phyloP scores from a whole-genome alignment of 2,329 filamentous ascomycete genomes.

The Phaeoacremonium minimum region DNA sequence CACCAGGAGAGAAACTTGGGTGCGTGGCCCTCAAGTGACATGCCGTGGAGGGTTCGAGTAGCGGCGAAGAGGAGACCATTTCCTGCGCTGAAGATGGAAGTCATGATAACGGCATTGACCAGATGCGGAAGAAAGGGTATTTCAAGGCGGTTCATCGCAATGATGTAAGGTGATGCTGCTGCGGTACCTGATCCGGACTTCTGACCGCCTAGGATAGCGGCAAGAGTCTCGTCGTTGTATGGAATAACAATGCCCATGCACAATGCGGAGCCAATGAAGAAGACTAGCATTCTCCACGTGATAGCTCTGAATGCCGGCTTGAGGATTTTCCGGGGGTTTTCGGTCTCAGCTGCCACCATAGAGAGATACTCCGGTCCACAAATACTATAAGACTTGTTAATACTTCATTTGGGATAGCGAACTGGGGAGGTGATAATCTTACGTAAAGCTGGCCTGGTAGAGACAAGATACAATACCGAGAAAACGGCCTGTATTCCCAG shows the following conservation, averaged over 20 bases:
- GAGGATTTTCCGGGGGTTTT: slow-evolving; percentile 53
- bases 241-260: slow-evolving; percentile 59
- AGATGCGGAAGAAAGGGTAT: slow-evolving; percentile 52
- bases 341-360: slow-evolving; percentile 46
- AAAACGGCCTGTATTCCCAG: slow-evolving; percentile 52
- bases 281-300: slow-evolving; percentile 60
- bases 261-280: slow-evolving; percentile 64
- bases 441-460: slow-evolving; percentile 53
- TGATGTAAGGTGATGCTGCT: slow-evolving; percentile 51
- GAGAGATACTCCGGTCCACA: slow-evolving; percentile 58
- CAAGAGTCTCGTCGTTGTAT: slow-evolving; percentile 51
- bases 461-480: slow-evolving; percentile 61
- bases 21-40: slow-evolving; percentile 53
- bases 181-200: slow-evolving; percentile 43
- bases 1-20: slow-evolving; percentile 47
- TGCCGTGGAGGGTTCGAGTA: slow-evolving; percentile 55
- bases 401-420: no score
- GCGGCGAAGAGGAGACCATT: slow-evolving; percentile 60
- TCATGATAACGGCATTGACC: slow-evolving; percentile 58
- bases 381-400: slow-evolving; percentile 56
- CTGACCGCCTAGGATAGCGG: slow-evolving; percentile 44
- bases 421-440: not conserved
- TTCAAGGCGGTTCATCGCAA: slow-evolving; percentile 53
- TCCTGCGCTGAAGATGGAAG: slow-evolving; percentile 55
- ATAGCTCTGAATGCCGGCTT: slow-evolving; percentile 63